These are phyloP conservation scores for Cymbidium sinense DNA, from an alignment of 106 monocot genomes.

Conservation along the genomic window DNA sequence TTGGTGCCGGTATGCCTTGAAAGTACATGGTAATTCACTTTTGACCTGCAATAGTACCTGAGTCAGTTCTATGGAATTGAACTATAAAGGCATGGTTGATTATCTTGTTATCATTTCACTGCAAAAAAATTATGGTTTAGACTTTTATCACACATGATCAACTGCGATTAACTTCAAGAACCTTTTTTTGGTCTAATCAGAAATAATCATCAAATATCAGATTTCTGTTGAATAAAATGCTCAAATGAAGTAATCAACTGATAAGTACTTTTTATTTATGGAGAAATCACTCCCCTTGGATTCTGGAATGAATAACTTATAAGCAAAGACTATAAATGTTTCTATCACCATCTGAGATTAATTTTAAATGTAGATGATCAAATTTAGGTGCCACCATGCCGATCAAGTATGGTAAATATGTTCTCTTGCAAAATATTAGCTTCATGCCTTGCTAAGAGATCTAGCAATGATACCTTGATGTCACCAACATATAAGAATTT, in stretches of 20 bases:
- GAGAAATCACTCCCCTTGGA: neutral
- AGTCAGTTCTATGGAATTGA: neutral
- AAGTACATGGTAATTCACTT: constrained; percentile 16
- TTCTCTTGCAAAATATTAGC: neutral
- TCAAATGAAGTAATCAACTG: neutral
- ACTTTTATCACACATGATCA: too few species aligned
- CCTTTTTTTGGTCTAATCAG: neutral
- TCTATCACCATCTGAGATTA: neutral
- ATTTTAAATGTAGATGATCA: neutral
- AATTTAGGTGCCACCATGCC: neutral
- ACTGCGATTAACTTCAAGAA: too few species aligned
- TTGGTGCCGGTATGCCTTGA: constrained; percentile 12
- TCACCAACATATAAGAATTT: constrained; percentile 48
- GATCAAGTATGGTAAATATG: neutral
- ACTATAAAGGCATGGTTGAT: neutral
- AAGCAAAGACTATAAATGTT: neutral
- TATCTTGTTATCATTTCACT: neutral
- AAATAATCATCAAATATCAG: neutral
- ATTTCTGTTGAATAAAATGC: neutral
- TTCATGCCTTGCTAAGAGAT: too few species aligned
- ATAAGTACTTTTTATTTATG: neutral
- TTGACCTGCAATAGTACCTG: constrained; percentile 6
- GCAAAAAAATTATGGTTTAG: neutral
- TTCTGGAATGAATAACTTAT: neutral
- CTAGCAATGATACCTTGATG: constrained; percentile 26